phyloP scores from a whole-genome alignment of 371 early-diverging fungal species.

The Capillidium rhysosporum region DNA sequence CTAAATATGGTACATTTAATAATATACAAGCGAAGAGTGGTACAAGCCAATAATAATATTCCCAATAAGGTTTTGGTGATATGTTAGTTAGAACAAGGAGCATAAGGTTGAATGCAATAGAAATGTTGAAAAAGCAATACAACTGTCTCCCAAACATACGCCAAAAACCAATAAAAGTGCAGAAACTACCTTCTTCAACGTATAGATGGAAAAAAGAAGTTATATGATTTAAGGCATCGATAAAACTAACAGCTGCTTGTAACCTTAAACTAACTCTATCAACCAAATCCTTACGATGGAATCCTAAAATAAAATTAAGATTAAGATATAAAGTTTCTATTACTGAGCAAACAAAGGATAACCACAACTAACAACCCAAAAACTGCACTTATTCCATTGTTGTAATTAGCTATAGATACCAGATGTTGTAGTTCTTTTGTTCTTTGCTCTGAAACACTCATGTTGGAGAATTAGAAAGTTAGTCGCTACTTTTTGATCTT shows the following conservation, averaged over 20 bases:
- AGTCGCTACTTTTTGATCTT: too few species aligned
- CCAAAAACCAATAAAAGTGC: not conserved
- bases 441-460: too few species aligned
- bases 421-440: too few species aligned
- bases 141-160: not conserved
- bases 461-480: too few species aligned
- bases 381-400: too few species aligned
- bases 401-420: too few species aligned
- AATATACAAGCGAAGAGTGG: not conserved
- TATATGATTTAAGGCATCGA: not conserved
- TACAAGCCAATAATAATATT: not conserved
- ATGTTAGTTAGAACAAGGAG: not conserved
- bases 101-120: not conserved
- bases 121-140: not conserved
- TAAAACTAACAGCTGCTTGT: not conserved
- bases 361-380: too few species aligned
- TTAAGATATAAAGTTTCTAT: too few species aligned
- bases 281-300: not conserved
- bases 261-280: not conserved
- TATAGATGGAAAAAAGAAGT: not conserved
- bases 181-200: not conserved
- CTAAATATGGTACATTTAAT: not conserved
- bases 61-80: not conserved
- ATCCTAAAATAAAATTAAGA: too few species aligned
- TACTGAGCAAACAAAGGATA: too few species aligned